phyloP scores from a whole-genome alignment of 176 grass and related monocot genomes.

The Pontederia paniculata region DNA sequence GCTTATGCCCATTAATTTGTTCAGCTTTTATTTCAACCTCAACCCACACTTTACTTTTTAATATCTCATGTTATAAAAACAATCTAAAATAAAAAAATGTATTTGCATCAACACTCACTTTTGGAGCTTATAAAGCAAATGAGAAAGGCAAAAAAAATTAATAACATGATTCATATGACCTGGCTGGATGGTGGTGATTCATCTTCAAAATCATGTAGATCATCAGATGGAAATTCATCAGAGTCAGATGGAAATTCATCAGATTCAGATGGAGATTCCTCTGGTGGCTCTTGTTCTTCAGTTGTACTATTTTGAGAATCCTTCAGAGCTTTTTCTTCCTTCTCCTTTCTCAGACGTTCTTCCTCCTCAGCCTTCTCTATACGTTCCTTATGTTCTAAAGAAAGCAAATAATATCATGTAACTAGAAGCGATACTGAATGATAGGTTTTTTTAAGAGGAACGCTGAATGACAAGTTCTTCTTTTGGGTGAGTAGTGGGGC shows the following conservation, averaged over 20 bases:
- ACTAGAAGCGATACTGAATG: not conserved
- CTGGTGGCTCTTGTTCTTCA: conserved; percentile 29
- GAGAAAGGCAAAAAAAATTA: conserved; percentile 1
- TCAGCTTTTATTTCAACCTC: too few relatives aligned
- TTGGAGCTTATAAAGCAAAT: conserved; percentile 3
- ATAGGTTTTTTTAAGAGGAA: not conserved
- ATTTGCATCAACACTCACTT: conserved; percentile 1
- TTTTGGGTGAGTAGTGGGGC: too few relatives aligned
- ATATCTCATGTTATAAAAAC: too few relatives aligned
- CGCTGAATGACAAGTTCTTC: too few relatives aligned
- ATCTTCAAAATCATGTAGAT: conserved; percentile 21
- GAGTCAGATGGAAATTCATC: conserved; percentile 31
- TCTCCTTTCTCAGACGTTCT: conserved; percentile 73
- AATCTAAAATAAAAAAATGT: conserved; percentile 7
- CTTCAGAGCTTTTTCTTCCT: conserved; percentile 82
- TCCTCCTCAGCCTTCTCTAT: conserved; percentile 90
- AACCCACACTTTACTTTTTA: too few relatives aligned
- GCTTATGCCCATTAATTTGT: too few relatives aligned
- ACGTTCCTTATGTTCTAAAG: conserved; percentile 73
- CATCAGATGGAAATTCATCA: conserved; percentile 8
- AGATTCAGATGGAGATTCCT: conserved; percentile 29
- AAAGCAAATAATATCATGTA: conserved; percentile 5
- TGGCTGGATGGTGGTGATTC: conserved; percentile 26
- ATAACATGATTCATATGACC: conserved; percentile 26
- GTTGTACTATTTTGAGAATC: conserved; percentile 49